Evolutionary conservation across 176 grass and related monocot species (phyloP).

Genomic region (Canna indica): DNA sequence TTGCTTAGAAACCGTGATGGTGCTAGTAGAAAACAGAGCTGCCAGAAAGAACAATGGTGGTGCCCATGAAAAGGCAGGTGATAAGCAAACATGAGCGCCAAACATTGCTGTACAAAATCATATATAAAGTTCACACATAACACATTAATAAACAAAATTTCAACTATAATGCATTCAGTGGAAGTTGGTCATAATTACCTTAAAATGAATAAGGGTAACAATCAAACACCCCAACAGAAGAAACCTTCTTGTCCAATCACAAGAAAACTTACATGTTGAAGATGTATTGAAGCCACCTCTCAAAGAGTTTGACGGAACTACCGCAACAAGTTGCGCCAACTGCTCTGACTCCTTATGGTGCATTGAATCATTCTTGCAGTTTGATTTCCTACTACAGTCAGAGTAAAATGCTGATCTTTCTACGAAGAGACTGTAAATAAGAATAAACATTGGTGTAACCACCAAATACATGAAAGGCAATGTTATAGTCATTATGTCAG

Average conservation of each 20-base stretch:
- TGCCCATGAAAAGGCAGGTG: slow-evolving; percentile 56
- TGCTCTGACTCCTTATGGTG: not conserved
- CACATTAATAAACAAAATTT: slow-evolving; percentile 1
- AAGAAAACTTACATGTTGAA: slow-evolving; percentile 24
- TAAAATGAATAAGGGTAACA: slow-evolving; percentile 42
- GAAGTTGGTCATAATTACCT: slow-evolving; percentile 16
- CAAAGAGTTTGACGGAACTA: slow-evolving; percentile 10
- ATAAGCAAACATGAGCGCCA: slow-evolving; percentile 56
- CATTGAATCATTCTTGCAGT: not conserved
- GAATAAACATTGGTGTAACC: slow-evolving; percentile 36
- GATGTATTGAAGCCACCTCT: not conserved
- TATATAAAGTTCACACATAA: not conserved
- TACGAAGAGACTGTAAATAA: slow-evolving; percentile 56
- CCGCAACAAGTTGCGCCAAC: slow-evolving; percentile 2
- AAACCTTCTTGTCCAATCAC: slow-evolving; percentile 29
- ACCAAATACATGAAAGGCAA: slow-evolving; percentile 84
- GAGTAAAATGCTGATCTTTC: slow-evolving; percentile 36
- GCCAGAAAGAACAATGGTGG: slow-evolving; percentile 46
- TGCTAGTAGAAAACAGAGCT: slow-evolving; percentile 43
- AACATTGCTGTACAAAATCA: slow-evolving; percentile 43
- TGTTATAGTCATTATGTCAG: slow-evolving; percentile 68
- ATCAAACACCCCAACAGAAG: slow-evolving; percentile 42
- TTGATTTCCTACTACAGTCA: slow-evolving; percentile 16
- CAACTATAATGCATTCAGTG: not conserved
- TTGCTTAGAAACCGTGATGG: not conserved